Evolutionary conservation across 768 basidiomycete species (phyloP), one percentile per base, ranked within the genome.

Genomic region (Tephrocybe sp.): DNA sequence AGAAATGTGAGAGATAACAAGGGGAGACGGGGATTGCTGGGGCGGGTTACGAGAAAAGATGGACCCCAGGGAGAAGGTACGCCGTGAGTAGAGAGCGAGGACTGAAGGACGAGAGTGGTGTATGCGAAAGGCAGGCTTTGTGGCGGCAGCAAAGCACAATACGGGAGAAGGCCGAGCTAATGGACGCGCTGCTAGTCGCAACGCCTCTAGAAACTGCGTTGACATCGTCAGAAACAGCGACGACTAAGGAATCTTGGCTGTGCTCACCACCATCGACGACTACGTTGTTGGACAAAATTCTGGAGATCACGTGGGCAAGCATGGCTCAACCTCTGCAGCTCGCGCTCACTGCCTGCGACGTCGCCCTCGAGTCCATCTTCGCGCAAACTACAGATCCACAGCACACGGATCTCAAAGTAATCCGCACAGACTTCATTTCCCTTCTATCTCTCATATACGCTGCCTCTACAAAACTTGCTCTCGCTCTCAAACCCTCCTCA

Each of bases 1-100:
- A n/a, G 85, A 80, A 23, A 91, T 83, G 39, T 80, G 75, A 6
- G 84, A 86, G 9, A 89, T 83, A 20, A 85, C 75, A 22, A 77
- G 73, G 3, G 87, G 86, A 0, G 85, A 75, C 0, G 87, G 85
- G 1, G 73, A 63, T 11, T 74, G 60, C 16, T 65, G 60, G 3
- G 75, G 62, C 50, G 73, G 77, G 19, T 75, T 72, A n/a, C 76
- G 72, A 16, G 75, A 72, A 57, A 75, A 79, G 17, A 75, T 71
- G 33, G 74, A 73, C 26, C 71, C 72, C 42, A 79, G 65, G 46
- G 72, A 74, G 39, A 79, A 54, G 14, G 63, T 35, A 43, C 71
- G 63, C 38, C 60, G 62, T 55, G 62, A 54, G 53, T 52, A 50
- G 43, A 62, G 41, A 56, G 61, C 51, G 23, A 59, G 55, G 43